These are phyloP conservation scores for Trichoderma atroviride DNA, from an alignment of 2,329 filamentous ascomycete species.

Conservation along the genomic window DNA sequence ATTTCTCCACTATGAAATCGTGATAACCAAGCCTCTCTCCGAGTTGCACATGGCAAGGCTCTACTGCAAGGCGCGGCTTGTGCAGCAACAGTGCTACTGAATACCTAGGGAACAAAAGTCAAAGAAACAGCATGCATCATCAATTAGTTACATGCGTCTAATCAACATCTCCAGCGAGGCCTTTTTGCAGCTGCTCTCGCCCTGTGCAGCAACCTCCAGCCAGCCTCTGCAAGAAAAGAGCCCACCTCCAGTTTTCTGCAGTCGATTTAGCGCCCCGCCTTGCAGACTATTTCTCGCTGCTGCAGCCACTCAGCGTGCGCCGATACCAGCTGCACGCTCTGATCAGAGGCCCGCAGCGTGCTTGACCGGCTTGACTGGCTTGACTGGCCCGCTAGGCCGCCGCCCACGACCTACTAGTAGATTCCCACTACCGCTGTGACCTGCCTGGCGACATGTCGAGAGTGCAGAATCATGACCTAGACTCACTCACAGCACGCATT, in stretches of 20 bases:
- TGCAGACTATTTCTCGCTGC: background rate
- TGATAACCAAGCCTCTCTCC: background rate
- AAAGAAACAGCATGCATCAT: background rate
- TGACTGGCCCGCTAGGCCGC: background rate
- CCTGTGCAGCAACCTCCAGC: background rate
- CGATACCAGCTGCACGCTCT: slow-evolving; percentile 2
- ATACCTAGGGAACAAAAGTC: background rate
- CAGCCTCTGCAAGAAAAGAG: background rate
- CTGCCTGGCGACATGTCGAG: slow-evolving; percentile 12
- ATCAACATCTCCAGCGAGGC: background rate
- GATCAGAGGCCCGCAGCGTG: background rate
- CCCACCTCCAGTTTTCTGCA: background rate
- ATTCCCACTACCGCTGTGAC: slow-evolving; percentile 22
- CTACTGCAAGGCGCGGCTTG: background rate
- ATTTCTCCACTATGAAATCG: background rate
- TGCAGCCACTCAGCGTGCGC: slow-evolving; percentile 3
- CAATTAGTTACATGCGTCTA: background rate
- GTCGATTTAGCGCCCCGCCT: slow-evolving; percentile 1
- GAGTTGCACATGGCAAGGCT: background rate
- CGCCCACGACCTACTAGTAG: background rate
- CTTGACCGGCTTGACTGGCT: background rate
- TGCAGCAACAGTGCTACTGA: background rate
- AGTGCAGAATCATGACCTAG: too few species aligned
- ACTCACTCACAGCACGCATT: background rate
- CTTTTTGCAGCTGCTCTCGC: background rate